These are phyloP conservation scores for Plenodomus tracheiphilus DNA, from an alignment of 2,329 filamentous ascomycete species.

Conservation along the genomic window DNA sequence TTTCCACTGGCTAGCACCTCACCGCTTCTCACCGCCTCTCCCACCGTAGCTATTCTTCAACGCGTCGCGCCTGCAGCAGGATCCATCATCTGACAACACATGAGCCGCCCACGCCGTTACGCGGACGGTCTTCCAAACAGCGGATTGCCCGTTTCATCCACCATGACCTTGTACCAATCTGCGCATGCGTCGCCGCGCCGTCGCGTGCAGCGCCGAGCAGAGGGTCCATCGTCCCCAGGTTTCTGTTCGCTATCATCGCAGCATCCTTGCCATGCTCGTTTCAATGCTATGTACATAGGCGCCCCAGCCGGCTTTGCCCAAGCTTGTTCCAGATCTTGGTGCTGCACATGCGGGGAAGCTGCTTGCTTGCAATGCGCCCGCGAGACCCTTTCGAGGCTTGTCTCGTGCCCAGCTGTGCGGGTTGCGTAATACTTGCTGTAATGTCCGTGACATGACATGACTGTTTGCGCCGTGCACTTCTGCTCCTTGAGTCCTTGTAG, in stretches of 20 bases:
- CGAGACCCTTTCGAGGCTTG: conserved; percentile 13
- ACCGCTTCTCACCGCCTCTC: conserved; percentile 31
- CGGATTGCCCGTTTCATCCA: conserved; percentile 23
- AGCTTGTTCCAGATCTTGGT: conserved; percentile 19
- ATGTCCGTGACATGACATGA: no score
- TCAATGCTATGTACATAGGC: conserved; percentile 33
- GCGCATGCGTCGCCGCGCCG: conserved; percentile 20
- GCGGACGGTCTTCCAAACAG: conserved; percentile 13
- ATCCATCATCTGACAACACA: conserved; percentile 37
- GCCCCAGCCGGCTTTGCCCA: conserved; percentile 36
- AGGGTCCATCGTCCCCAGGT: conserved; percentile 14
- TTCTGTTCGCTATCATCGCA: conserved; percentile 21
- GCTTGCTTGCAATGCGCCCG: conserved; percentile 14
- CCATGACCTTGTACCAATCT: conserved; percentile 4
- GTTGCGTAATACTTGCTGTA: no score
- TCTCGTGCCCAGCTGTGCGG: conserved; percentile 12
- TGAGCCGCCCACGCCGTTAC: conserved; percentile 8
- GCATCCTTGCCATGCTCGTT: conserved; percentile 20
- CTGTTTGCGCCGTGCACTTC: conserved; percentile 1
- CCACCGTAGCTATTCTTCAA: conserved; percentile 2
- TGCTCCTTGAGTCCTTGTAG: neutral
- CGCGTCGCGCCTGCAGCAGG: conserved; percentile 16
- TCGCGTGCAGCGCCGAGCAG: conserved; percentile 24
- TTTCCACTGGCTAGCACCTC: conserved; percentile 6
- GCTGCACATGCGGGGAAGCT: conserved; percentile 30